phyloP scores from a whole-genome alignment of 768 basidiomycete genomes.

The Boletus reticuloceps region DNA sequence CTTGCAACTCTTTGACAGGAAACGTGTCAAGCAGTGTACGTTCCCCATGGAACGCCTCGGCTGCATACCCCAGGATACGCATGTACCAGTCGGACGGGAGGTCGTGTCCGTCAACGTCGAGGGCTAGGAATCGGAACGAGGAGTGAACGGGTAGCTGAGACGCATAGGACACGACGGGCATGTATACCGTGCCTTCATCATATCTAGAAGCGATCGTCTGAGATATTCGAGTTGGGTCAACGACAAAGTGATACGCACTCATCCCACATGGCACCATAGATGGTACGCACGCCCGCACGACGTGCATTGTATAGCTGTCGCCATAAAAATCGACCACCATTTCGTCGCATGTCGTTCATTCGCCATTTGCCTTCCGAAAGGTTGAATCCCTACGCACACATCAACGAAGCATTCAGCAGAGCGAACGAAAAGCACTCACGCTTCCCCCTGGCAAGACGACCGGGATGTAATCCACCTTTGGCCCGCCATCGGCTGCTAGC shows the following conservation, averaged over 20 bases:
- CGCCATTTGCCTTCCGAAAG: constrained; percentile 67
- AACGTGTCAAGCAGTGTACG: constrained; percentile 61
- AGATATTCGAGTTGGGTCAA: background rate
- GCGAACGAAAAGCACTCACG: constrained; percentile 41
- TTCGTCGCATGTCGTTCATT: constrained; percentile 68
- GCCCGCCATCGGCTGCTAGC: constrained; percentile 42
- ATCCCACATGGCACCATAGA: constrained; percentile 90
- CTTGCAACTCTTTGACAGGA: constrained; percentile 67
- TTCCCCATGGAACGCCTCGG: constrained; percentile 63
- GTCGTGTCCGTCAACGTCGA: constrained; percentile 77
- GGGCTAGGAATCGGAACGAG: constrained; percentile 60
- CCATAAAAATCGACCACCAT: constrained; percentile 79
- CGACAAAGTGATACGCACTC: constrained; percentile 43
- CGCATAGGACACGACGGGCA: constrained; percentile 63
- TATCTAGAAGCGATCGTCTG: constrained; percentile 44
- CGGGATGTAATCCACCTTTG: constrained; percentile 78
- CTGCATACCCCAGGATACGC: constrained; percentile 73
- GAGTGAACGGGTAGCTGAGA: constrained; percentile 60
- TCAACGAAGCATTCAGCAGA: background rate
- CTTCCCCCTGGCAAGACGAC: constrained; percentile 82
- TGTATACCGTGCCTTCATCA: constrained; percentile 81
- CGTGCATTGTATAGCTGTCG: constrained; percentile 71
- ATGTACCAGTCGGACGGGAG: constrained; percentile 85
- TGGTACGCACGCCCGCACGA: constrained; percentile 54
- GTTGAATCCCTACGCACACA: constrained; percentile 56